These are phyloP conservation scores for Pulveroboletus sp. DNA, from an alignment of 768 basidiomycete genomes.

Conservation along the genomic window DNA sequence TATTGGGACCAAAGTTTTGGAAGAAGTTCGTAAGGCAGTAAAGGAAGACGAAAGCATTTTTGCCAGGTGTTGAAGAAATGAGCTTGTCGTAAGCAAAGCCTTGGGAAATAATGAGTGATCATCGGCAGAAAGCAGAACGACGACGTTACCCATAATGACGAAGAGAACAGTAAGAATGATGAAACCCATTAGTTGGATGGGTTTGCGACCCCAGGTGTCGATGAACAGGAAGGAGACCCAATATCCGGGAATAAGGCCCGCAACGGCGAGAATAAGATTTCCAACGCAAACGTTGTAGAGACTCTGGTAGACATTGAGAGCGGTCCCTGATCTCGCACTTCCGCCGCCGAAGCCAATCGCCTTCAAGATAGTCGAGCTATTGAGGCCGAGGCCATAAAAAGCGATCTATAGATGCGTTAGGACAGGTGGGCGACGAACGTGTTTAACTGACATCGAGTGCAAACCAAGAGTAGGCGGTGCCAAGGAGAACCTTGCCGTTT, in stretches of 20 bases:
- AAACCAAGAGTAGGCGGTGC: conserved; percentile 82
- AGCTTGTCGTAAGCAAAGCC: conserved; percentile 67
- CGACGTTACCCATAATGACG: conserved; percentile 59
- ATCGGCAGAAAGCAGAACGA: neutral
- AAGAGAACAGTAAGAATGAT: conserved; percentile 60
- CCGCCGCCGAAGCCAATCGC: conserved; percentile 64
- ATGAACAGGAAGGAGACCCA: conserved; percentile 54
- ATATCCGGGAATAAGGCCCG: conserved; percentile 82
- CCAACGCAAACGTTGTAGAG: conserved; percentile 67
- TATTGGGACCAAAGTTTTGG: conserved; percentile 85
- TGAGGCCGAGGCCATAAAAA: conserved; percentile 86
- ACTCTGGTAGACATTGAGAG: conserved; percentile 47
- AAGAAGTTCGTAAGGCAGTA: conserved; percentile 89
- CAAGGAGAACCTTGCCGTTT: conserved; percentile 77
- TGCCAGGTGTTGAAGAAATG: conserved; percentile 37
- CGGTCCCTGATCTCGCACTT: conserved; percentile 21
- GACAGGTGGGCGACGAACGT: neutral
- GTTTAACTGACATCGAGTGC: conserved; percentile 65
- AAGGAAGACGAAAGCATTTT: conserved; percentile 70
- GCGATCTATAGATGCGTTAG: conserved; percentile 52
- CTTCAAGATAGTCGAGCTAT: conserved; percentile 69
- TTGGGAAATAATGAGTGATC: conserved; percentile 21
- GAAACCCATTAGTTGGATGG: conserved; percentile 81
- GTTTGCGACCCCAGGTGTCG: conserved; percentile 78
- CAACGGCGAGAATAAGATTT: conserved; percentile 70